Evolutionary conservation across 2,329 filamentous ascomycete species (phyloP), one percentile per base, ranked within the genome.

Genomic region (Epichloe scottii): DNA sequence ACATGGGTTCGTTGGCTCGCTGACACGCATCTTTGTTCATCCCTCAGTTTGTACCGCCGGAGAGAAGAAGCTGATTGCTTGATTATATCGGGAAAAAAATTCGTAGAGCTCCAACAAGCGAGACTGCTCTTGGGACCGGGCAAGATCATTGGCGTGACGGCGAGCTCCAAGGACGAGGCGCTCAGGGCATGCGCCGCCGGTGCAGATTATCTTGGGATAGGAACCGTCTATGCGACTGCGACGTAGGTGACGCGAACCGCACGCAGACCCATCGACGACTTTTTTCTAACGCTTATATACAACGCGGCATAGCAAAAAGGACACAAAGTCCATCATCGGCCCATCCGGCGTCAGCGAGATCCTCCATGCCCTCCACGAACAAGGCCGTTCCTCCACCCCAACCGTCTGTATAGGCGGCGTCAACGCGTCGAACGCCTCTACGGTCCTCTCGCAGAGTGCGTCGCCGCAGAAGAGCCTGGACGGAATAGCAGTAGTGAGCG

Each of bases 191-290:
- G 86, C 53, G 70, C 77, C 48, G 78, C 77, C 48, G 89, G 89
- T n/a, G 89, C 90, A 30, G 82, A 93, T 66, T 97, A 97, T 66
- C 74, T 97, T 4, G 93, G 91, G 17, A 82, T 97, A 46, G 91
- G 93, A 26, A 93, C 91, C 1, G 81, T 96, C 56, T 96, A 86
- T 68, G 80, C 89, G 15, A 97, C 91, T 0, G 68, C 81, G 46
- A 95, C 89, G 78, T 87, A 70, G 66, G 74, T 69, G 21, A 48
- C 46, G 8, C 26, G 8, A 10, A 30, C 26, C 26, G 26, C 26
- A 30, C 26, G 26, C 26, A 30, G 26, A 30, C 26, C 26, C 26
- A 30, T 30, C 3, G 8, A 30, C 26, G 26, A 30, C 26, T 10
- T 30, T 10, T 30, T 26, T 45, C 42, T 47, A 23, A 41, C 26